Evolutionary conservation across 2,329 filamentous ascomycete species (phyloP), one percentile per base, ranked within the genome.

Genomic region (Neophaeococcomyces mojaviensis): DNA sequence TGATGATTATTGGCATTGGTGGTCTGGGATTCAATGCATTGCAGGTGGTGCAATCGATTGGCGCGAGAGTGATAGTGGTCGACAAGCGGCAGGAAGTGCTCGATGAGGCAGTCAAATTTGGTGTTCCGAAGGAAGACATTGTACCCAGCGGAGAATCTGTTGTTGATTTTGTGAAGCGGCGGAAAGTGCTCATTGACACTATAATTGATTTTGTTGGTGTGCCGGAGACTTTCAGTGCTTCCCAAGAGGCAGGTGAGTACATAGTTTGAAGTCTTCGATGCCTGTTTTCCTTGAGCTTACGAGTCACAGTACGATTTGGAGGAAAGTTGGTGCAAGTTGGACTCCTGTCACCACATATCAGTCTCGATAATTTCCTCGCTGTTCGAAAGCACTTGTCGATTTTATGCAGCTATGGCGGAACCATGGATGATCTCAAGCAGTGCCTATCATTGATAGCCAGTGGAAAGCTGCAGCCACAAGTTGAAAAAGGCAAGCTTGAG

Each of bases 381-480:
- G 39, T 49, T 6, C 37, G 41, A 7, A 52, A 49, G 28, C 43
- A 42, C 28, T 35, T 52, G 22, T 34, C 39, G 18, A 42, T 52
- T 15, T 28, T 52, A 10, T 39, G 49, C 34, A 49, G 47, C 33
- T 52, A 49, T 34, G 49, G 47, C n/a, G 49, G 47, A 6, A 52
- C 47, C 12, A 20, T 35, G 16, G 24, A 30, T 3, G 41, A 52
- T 28, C 28, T 52, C 26, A 26, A 38, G n/a, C 43, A 39, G 22
- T 40, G 43, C 30, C 39, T 52, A 10, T 39, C 32, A 26, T 35
- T 52, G 10, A 49, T 52, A 15, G 26, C 39, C 2, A 44, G 44
- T 12, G 49, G 47, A 12, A 40, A 49, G 16, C 34, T 52, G 24
- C 37, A 15, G n/a, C 49, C 49, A 6, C 49, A 52, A 24, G 47